Evolutionary conservation across 108 stramenopile species (phyloP), one percentile per base, ranked within the genome.

Genomic region (Thalassiosira profunda): DNA sequence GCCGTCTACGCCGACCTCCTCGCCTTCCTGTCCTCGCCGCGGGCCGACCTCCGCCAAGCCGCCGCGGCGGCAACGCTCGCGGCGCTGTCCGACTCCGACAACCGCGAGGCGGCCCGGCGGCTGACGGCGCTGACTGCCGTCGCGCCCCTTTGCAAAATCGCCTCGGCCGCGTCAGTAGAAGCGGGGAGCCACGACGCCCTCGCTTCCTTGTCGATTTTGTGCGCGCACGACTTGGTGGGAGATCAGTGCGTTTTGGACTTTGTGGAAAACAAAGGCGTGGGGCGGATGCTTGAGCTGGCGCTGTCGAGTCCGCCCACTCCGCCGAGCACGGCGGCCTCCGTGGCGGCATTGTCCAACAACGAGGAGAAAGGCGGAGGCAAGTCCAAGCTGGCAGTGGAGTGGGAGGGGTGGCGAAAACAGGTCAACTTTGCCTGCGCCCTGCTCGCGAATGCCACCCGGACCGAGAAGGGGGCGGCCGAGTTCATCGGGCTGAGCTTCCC

Each of bases 361-460:
- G 42, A 40, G 0, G 56, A 25, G 0, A 40, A 0, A 1, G 63
- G 41, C 12, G 48, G 10, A 35, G 42, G 61, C n/a, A 5, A 20
- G 9, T 52, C 51, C 3, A 46, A 61, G 35, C 41, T 44, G 40
- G 20, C 21, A 40, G 8, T 45, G 11, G 45, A 52, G 7, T 29
- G 35, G 65, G 62, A 68, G 5, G 25, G 26, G 8, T 87, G 82
- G 69, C 70, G 60, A 46, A 59, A 83, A 41, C 57, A 78, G 17
- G 81, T 92, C 44, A 89, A 95, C 70, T 84, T 63, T 25, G 74
- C 88, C 0, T 72, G 89, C 72, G 86, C 87, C 7, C 51, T 95
- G 5, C 68, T 95, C 58, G 89, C 91, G 1, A 95, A 95, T 64
- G 63, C 89, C 48, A 89, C 90, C 0, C 54, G 93, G 26, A 79